phyloP scores from a whole-genome alignment of 768 basidiomycete species.

The Rhodotorula paludigena region DNA sequence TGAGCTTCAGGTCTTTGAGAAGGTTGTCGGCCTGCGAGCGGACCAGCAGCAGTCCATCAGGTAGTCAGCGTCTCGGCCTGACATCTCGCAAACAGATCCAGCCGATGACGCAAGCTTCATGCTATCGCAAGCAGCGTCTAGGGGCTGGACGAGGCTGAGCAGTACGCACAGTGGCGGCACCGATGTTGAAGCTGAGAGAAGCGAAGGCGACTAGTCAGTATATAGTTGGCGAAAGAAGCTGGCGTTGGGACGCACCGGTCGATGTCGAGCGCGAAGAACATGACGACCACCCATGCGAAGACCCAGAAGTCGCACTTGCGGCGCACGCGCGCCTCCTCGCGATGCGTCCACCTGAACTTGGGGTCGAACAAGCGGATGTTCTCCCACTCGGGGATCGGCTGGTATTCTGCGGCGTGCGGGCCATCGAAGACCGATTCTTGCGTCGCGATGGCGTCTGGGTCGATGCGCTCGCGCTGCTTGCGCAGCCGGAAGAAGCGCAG shows the following conservation, averaged over 20 bases:
- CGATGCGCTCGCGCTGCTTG: neutral
- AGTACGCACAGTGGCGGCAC: constrained; percentile 14
- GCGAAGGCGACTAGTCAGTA: too few species aligned
- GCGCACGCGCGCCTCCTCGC: constrained; percentile 41
- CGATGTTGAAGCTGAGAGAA: too few species aligned
- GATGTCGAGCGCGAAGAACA: constrained; percentile 36
- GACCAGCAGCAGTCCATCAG: too few species aligned
- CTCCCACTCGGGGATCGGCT: constrained; percentile 35
- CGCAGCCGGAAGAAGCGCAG: neutral
- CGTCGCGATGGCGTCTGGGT: constrained; percentile 17
- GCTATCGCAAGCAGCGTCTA: too few species aligned
- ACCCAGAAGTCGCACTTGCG: constrained; percentile 44
- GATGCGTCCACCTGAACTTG: constrained; percentile 46
- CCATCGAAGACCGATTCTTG: constrained; percentile 24
- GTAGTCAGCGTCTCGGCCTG: too few species aligned
- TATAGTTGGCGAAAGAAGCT: too few species aligned
- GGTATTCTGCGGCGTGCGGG: constrained; percentile 20
- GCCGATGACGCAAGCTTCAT: too few species aligned
- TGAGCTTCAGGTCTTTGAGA: constrained; percentile 43
- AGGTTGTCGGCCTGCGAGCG: constrained; percentile 43
- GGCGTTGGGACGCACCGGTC: too few species aligned
- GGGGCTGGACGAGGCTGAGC: too few species aligned
- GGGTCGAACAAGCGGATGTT: constrained; percentile 45
- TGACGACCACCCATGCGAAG: constrained; percentile 43
- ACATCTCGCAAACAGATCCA: too few species aligned